Conservation (phyloP, 257 asterid species). For the Avicennia marina region DNA sequence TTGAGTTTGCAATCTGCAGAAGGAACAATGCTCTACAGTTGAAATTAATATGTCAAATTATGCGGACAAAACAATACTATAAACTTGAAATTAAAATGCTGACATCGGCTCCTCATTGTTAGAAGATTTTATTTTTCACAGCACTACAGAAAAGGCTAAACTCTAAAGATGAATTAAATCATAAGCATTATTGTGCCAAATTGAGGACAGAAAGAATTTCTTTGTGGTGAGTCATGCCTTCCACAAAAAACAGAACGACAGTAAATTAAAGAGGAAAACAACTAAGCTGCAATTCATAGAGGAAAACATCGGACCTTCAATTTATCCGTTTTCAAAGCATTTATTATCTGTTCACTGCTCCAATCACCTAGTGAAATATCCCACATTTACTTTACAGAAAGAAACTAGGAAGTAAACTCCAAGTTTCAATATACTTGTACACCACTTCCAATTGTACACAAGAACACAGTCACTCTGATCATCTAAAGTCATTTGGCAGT, state of each 20-base stretch:
- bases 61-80: constrained; percentile 1
- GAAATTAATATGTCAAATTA: too few species aligned
- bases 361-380: constrained; percentile 7
- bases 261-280: constrained; percentile 1
- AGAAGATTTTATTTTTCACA: not conserved
- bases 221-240: constrained; percentile 1
- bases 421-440: too few species aligned
- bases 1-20: constrained; percentile 86
- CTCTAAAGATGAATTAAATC: too few species aligned
- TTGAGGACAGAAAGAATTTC: constrained; percentile 1
- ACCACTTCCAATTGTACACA: not conserved
- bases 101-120: constrained; percentile 4
- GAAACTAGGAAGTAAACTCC: not conserved
- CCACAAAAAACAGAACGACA: not conserved
- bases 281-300: too few species aligned
- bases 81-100: not conserved
- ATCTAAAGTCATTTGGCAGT: not conserved
- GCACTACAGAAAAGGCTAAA: not conserved
- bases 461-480: not conserved
- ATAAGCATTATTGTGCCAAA: too few species aligned
- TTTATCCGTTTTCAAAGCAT: not conserved
- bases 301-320: not conserved
- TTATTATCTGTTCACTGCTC: not conserved
- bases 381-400: not conserved
- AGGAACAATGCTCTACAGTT: too few species aligned